Conservation (phyloP, 805 yeast species). For the Scheffersomyces stipitis region DNA sequence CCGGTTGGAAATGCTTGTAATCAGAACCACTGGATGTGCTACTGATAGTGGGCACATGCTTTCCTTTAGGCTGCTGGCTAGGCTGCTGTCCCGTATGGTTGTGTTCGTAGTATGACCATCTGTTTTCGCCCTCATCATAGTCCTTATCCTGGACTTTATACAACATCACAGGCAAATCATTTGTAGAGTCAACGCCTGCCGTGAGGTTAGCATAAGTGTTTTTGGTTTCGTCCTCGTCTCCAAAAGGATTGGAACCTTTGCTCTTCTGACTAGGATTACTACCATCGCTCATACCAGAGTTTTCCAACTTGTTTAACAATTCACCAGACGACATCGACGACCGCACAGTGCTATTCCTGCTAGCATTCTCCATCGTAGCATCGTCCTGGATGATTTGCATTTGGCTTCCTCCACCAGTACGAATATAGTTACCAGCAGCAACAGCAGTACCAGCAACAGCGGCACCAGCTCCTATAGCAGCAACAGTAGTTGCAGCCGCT, state of each 20-base stretch:
- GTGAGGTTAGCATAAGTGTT: slow-evolving; percentile 15
- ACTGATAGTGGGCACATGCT: background rate
- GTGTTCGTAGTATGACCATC: slow-evolving; percentile 26
- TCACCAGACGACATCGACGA: slow-evolving; percentile 31
- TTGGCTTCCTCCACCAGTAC: no score
- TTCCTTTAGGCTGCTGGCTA: background rate
- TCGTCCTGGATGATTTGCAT: slow-evolving; percentile 8
- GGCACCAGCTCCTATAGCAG: slow-evolving; percentile 1
- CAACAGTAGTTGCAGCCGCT: slow-evolving; percentile 1
- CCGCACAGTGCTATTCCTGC: slow-evolving; percentile 10
- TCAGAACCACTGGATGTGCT: slow-evolving; percentile 1
- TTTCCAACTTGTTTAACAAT: slow-evolving; percentile 24
- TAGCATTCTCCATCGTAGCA: slow-evolving; percentile 2
- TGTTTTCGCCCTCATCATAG: slow-evolving; percentile 20
- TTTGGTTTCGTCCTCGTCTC: slow-evolving; percentile 6
- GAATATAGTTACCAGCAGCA: slow-evolving; percentile 2
- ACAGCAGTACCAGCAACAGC: background rate
- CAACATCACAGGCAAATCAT: slow-evolving; percentile 28
- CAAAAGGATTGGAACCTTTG: background rate
- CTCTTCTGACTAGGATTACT: background rate
- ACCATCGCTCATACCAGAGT: slow-evolving; percentile 1
- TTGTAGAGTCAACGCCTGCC: slow-evolving; percentile 27
- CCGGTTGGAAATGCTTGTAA: background rate
- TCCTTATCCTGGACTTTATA: slow-evolving; percentile 30
- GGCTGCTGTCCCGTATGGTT: slow-evolving; percentile 4